A percentile compares a stretch with the other conserved stretches of the same genome.
Evolutionary conservation across 495 filamentous ascomycete species (phyloP).

Genomic region (Hypoxylon lienhwacheense): DNA sequence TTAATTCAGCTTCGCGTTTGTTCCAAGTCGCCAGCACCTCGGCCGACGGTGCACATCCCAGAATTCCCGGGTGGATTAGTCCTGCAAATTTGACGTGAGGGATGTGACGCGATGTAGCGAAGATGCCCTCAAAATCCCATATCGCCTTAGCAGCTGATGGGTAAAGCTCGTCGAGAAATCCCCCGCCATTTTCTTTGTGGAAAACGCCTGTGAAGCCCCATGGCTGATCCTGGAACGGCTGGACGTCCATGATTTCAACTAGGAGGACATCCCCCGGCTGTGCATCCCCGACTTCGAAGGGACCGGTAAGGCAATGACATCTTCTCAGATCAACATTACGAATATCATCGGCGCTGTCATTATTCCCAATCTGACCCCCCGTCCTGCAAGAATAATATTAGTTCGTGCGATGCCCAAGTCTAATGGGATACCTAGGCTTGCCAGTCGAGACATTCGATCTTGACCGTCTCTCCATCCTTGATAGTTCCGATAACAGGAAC

Average conservation of each 20-base stretch:
- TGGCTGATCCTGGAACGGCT: slow-evolving; percentile 81
- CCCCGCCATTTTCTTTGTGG: slow-evolving; percentile 79
- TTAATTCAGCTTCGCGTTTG: slow-evolving; percentile 75
- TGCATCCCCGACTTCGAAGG: slow-evolving; percentile 86
- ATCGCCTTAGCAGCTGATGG: slow-evolving; percentile 91
- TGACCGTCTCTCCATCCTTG: slow-evolving; percentile 83
- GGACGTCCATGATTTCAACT: slow-evolving; percentile 95
- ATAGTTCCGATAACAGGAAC: slow-evolving; percentile 78
- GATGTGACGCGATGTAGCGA: slow-evolving; percentile 87
- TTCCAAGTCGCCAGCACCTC: slow-evolving; percentile 73
- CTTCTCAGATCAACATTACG: slow-evolving; percentile 80
- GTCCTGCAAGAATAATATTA: slow-evolving; percentile 48
- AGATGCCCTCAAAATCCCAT: slow-evolving; percentile 97
- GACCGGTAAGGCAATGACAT: slow-evolving; percentile 87
- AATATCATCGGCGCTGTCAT: slow-evolving; percentile 87
- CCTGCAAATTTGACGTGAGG: slow-evolving; percentile 85
- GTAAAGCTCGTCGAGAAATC: slow-evolving; percentile 89
- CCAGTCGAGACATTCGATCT: slow-evolving; percentile 95
- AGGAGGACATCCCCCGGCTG: slow-evolving; percentile 84
- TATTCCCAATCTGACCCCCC: slow-evolving; percentile 85
- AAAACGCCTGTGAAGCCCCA: slow-evolving; percentile 96
- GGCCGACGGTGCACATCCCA: slow-evolving; percentile 85
- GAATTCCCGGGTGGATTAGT: slow-evolving; percentile 92
- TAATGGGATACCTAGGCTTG: slow-evolving; percentile 6
- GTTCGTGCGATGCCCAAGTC: background rate